These are phyloP conservation scores for Filobasidium uniguttulatum DNA, from an alignment of 1,284 basidiomycete genomes.

Conservation along the genomic window DNA sequence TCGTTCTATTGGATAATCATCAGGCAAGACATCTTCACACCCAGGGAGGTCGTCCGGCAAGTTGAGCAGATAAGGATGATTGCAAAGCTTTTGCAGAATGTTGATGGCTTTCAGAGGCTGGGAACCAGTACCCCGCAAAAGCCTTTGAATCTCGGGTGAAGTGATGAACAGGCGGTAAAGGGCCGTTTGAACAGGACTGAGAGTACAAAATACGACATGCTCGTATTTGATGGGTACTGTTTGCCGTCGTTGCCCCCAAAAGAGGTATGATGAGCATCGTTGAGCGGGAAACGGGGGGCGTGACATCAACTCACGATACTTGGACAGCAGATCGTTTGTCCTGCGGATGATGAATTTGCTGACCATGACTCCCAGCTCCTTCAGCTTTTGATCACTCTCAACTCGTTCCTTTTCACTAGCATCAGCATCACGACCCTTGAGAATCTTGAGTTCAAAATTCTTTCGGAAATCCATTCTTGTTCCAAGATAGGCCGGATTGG, in stretches of 20 bases:
- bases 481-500: slow-evolving; percentile 90
- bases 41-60: slow-evolving; percentile 76
- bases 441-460: slow-evolving; percentile 89
- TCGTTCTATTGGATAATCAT: slow-evolving; percentile 45
- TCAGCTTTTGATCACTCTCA: slow-evolving; percentile 77
- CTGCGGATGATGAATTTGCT: slow-evolving; percentile 94
- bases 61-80: slow-evolving; percentile 87
- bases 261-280: not conserved
- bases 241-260: too few relatives aligned
- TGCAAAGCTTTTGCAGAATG: slow-evolving; percentile 92
- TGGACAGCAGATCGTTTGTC: slow-evolving; percentile 92
- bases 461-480: slow-evolving; percentile 86
- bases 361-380: slow-evolving; percentile 79
- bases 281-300: not conserved
- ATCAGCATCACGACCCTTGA: slow-evolving; percentile 81
- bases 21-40: slow-evolving; percentile 68
- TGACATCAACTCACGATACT: slow-evolving; percentile 63
- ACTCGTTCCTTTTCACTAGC: slow-evolving; percentile 73
- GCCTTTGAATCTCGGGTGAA: slow-evolving; percentile 83
- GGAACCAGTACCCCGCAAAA: slow-evolving; percentile 78
- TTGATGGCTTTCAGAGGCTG: slow-evolving; percentile 97
- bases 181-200: slow-evolving; percentile 75
- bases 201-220: slow-evolving; percentile 91
- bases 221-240: slow-evolving; percentile 99
- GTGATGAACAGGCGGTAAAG: slow-evolving; percentile 88